Conservation (phyloP, 2,329 filamentous ascomycete species). For the Xylaria sp. region DNA sequence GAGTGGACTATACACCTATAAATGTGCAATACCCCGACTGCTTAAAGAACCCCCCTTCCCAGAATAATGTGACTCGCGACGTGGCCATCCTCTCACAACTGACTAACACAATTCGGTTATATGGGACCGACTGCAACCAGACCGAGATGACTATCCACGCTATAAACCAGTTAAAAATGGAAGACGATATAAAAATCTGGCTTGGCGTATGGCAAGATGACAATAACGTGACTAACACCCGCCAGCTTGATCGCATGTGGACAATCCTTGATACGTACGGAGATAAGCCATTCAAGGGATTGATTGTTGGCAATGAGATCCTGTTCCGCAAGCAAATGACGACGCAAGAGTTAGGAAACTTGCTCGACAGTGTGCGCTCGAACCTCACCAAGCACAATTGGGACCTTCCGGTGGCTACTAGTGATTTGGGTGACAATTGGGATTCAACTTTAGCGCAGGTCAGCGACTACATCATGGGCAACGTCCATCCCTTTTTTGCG, state of each 20-base stretch:
- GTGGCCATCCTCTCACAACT: conserved; percentile 89
- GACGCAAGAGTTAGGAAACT: conserved; percentile 66
- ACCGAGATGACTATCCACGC: conserved; percentile 92
- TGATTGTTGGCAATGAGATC: conserved; percentile 85
- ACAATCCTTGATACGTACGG: conserved; percentile 77
- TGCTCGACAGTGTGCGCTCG: conserved; percentile 74
- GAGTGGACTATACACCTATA: conserved; percentile 93
- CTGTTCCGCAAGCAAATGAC: conserved; percentile 82
- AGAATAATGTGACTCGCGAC: conserved; percentile 95
- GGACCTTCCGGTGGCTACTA: conserved; percentile 82
- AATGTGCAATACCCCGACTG: conserved; percentile 92
- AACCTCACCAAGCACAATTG: conserved; percentile 76
- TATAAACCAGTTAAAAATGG: conserved; percentile 77
- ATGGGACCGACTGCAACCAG: conserved; percentile 97
- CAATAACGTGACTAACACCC: conserved; percentile 83
- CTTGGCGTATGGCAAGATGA: conserved; percentile 91
- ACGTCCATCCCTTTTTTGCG: conserved; percentile 95
- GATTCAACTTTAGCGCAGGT: conserved; percentile 71
- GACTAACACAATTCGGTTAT: conserved; percentile 86
- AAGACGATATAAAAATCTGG: conserved; percentile 85
- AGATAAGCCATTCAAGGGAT: conserved; percentile 76
- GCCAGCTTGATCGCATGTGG: conserved; percentile 88
- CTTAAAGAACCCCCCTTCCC: conserved; percentile 78
- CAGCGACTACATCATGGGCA: conserved; percentile 93
- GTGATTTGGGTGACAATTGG: conserved; percentile 92